Evolutionary conservation across 1,284 basidiomycete genomes (phyloP).

Genomic region (Meripilus lineatus): DNA sequence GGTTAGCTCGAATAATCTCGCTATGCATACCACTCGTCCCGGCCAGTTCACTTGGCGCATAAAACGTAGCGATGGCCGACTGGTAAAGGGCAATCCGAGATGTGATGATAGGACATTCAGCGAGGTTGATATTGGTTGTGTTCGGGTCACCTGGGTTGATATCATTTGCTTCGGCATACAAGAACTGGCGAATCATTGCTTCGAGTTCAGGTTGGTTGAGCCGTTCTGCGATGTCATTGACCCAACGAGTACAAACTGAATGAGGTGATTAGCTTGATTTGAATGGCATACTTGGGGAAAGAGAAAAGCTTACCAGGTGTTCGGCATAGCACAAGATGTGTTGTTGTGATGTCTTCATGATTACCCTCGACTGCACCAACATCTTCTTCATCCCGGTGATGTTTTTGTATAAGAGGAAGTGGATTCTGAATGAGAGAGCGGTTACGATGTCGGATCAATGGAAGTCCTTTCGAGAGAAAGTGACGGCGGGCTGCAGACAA

Average conservation of each 20-base stretch:
- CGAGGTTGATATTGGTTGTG: not conserved
- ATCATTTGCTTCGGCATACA: not conserved
- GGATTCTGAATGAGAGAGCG: not conserved
- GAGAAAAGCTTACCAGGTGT: not conserved
- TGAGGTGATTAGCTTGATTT: not conserved
- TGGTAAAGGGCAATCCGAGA: not conserved
- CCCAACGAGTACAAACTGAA: not conserved
- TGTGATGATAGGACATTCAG: too few relatives aligned
- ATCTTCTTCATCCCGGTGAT: constrained; percentile 1
- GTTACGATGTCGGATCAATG: not conserved
- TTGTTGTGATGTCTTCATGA: not conserved
- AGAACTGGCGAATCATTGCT: constrained; percentile 3
- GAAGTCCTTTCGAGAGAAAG: constrained; percentile 1
- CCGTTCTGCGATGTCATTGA: not conserved
- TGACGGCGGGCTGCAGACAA: constrained; percentile 8
- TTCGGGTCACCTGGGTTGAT: not conserved
- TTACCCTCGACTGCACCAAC: constrained; percentile 1
- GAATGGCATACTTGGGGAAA: not conserved
- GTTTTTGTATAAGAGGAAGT: not conserved
- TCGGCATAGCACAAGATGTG: not conserved
- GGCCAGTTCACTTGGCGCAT: constrained; percentile 23
- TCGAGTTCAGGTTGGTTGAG: constrained; percentile 1
- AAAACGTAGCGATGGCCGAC: constrained; percentile 2
- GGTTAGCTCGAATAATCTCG: constrained; percentile 16
- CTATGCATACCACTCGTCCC: constrained; percentile 20